Evolutionary conservation across 73 alveolate genomes (phyloP).

Genomic region (Paramecium primaurelia): DNA sequence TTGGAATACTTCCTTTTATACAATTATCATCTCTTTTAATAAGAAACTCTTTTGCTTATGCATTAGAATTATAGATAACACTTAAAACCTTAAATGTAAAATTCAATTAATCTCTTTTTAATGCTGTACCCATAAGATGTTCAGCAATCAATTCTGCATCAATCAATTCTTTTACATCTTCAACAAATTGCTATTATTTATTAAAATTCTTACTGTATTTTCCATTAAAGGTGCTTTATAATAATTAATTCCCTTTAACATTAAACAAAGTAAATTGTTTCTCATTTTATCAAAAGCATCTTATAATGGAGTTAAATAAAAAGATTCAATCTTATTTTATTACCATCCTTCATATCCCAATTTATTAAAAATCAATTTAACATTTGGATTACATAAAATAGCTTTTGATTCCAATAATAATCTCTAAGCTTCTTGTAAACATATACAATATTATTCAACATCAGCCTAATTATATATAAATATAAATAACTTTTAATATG

Average conservation of each 20-base stretch:
- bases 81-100: constrained; percentile 29
- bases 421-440: neutral
- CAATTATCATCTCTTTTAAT: constrained; percentile 52
- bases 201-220: neutral
- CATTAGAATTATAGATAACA: constrained; percentile 27
- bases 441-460: neutral
- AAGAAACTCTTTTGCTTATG: constrained; percentile 14
- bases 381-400: constrained; percentile 21
- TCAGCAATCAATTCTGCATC: constrained; percentile 60
- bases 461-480: neutral
- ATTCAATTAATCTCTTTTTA: constrained; percentile 58
- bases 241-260: constrained; percentile 52
- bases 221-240: constrained; percentile 47
- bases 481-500: neutral
- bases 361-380: neutral
- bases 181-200: neutral
- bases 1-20: constrained; percentile 44
- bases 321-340: constrained; percentile 42
- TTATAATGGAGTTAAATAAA: constrained; percentile 50
- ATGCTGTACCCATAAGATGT: constrained; percentile 47
- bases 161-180: constrained; percentile 26
- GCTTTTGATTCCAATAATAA: neutral
- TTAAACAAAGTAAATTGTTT: constrained; percentile 25
- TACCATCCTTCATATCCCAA: constrained; percentile 56
- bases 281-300: constrained; percentile 46